A percentile compares a stretch with the other conserved stretches of the same genome.
Evolutionary conservation across 83 land plant genomes (phyloP).

Genomic region (Picea mariana): DNA sequence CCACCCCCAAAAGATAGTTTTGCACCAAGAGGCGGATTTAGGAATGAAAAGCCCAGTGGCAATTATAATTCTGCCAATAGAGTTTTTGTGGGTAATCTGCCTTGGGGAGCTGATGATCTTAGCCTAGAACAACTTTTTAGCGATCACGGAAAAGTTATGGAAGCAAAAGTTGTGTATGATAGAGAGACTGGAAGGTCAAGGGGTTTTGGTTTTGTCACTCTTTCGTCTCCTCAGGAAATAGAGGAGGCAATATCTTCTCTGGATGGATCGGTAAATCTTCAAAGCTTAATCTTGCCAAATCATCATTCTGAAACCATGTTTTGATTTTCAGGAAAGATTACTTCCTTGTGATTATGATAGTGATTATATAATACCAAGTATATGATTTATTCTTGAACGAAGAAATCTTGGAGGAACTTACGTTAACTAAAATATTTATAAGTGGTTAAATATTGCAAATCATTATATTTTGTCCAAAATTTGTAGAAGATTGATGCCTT

Average conservation of each 20-base stretch:
- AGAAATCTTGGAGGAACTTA: neutral
- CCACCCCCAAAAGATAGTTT: constrained; percentile 44
- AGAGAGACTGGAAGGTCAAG: constrained; percentile 78
- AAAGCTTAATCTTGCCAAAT: neutral
- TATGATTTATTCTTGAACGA: neutral
- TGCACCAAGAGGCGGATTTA: constrained; percentile 15
- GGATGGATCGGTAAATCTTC: constrained; percentile 61
- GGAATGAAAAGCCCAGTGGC: constrained; percentile 19
- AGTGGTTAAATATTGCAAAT: neutral
- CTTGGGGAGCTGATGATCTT: constrained; percentile 71
- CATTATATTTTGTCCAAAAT: neutral
- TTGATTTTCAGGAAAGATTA: neutral
- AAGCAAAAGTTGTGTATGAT: constrained; percentile 66
- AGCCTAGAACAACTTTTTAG: constrained; percentile 58
- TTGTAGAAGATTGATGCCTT: neutral
- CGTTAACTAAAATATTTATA: too few species aligned
- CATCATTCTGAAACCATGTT: neutral
- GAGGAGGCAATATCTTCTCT: constrained; percentile 52
- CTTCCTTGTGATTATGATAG: neutral
- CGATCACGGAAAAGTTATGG: constrained; percentile 65
- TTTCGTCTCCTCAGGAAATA: constrained; percentile 55
- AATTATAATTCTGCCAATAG: constrained; percentile 24
- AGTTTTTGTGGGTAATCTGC: constrained; percentile 68
- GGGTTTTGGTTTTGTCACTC: constrained; percentile 82
- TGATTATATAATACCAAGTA: neutral